Percentiles rank a stretch among this genome's conserved stretches.
Conservation (phyloP, 1,139 yeast species). For the Saccharomycopsis hybrid region DNA sequence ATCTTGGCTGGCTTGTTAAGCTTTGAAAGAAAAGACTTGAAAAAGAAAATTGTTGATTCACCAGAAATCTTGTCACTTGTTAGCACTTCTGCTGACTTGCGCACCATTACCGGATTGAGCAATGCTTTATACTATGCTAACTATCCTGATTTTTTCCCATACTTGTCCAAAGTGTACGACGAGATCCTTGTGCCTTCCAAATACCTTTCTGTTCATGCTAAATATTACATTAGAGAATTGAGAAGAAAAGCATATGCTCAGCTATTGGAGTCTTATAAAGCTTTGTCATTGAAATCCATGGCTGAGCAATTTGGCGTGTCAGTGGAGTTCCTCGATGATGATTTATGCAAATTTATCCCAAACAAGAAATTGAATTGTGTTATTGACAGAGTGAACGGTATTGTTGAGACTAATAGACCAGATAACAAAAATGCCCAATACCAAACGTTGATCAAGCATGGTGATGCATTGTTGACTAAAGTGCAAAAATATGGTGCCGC, state of each 20-base stretch:
- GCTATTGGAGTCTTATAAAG: conserved; percentile 87
- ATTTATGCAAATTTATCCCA: conserved; percentile 85
- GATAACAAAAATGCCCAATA: conserved; percentile 95
- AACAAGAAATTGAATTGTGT: conserved; percentile 91
- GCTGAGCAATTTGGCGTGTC: conserved; percentile 88
- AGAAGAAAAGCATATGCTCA: conserved; percentile 95
- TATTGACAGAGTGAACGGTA: conserved; percentile 92
- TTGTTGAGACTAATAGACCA: conserved; percentile 91
- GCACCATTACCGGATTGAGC: conserved; percentile 78
- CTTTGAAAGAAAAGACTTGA: conserved; percentile 78
- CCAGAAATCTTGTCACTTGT: conserved; percentile 86
- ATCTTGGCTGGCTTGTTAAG: conserved; percentile 79
- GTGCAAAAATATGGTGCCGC: conserved; percentile 97
- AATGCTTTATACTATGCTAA: conserved; percentile 87
- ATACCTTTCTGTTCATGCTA: conserved; percentile 72
- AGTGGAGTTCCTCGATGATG: conserved; percentile 74
- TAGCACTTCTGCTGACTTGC: conserved; percentile 65
- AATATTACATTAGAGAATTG: conserved; percentile 84
- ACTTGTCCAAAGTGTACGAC: conserved; percentile 73
- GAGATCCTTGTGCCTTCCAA: conserved; percentile 66
- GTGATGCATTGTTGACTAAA: conserved; percentile 87
- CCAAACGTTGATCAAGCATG: conserved; percentile 81
- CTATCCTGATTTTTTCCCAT: conserved; percentile 73
- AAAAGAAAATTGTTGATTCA: conserved; percentile 80
- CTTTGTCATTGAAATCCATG: conserved; percentile 85